A percentile compares a stretch with the other conserved stretches of the same genome.
Conservation (phyloP, 176 grass and related monocot genomes). For the Lolium rigidum region DNA sequence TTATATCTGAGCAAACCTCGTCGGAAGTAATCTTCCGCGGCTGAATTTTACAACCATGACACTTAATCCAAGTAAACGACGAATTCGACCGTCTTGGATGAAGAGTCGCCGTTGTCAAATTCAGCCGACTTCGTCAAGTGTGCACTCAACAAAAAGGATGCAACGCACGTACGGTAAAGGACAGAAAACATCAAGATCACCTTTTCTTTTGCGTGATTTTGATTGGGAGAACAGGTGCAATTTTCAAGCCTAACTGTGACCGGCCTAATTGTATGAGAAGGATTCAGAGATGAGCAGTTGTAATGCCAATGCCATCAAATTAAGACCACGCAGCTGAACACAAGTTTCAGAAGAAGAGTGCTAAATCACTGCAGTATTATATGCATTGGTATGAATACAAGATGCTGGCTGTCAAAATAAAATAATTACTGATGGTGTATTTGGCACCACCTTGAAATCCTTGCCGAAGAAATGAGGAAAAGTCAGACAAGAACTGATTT, state of each 20-base stretch:
- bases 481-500: slow-evolving; percentile 19
- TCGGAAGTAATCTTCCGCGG: not conserved
- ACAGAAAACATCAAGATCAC: slow-evolving; percentile 28
- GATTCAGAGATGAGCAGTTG: no score
- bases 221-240: not conserved
- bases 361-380: not conserved
- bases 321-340: not conserved
- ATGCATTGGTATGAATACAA: not conserved
- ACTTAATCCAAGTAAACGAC: slow-evolving; percentile 11
- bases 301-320: no score
- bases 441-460: not conserved
- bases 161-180: not conserved
- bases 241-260: not conserved
- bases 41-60: slow-evolving; percentile 16
- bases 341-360: not conserved
- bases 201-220: slow-evolving; percentile 17
- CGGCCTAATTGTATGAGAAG: no score
- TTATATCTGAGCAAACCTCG: not conserved
- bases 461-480: not conserved
- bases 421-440: not conserved
- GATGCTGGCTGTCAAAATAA: no score
- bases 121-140: not conserved
- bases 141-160: slow-evolving; percentile 37
- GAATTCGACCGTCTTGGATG: not conserved
- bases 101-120: no score